These are phyloP conservation scores for Podosphaera aphanis DNA, from an alignment of 2,329 filamentous ascomycete genomes.

Conservation along the genomic window DNA sequence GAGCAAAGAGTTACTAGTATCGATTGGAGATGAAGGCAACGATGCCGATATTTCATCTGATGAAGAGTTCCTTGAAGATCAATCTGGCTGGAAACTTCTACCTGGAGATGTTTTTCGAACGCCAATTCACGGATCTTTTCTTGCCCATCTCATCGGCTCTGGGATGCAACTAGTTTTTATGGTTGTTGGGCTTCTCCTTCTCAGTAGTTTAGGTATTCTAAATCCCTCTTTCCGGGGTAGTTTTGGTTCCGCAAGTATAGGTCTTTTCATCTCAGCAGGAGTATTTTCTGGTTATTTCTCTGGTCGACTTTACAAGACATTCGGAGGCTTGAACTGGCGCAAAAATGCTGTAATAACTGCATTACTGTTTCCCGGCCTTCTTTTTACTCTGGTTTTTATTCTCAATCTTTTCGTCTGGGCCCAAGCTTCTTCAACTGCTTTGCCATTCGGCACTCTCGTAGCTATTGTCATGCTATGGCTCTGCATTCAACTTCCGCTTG, in stretches of 20 bases:
- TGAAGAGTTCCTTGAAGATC: constrained; percentile 53
- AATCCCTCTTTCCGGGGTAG: constrained; percentile 81
- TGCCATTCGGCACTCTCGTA: constrained; percentile 59
- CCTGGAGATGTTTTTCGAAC: constrained; percentile 73
- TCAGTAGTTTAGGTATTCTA: constrained; percentile 54
- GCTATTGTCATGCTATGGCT: constrained; percentile 58
- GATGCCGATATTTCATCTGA: constrained; percentile 36
- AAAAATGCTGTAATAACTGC: constrained; percentile 61
- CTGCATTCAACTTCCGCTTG: constrained; percentile 63
- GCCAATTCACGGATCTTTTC: constrained; percentile 43
- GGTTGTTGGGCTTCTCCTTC: constrained; percentile 43
- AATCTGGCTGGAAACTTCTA: constrained; percentile 70
- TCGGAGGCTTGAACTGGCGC: constrained; percentile 50
- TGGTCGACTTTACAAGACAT: constrained; percentile 59
- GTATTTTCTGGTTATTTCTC: constrained; percentile 76
- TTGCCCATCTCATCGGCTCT: constrained; percentile 63
- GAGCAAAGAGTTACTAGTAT: constrained; percentile 37
- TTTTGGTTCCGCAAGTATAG: constrained; percentile 64
- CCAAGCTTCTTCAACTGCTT: constrained; percentile 66
- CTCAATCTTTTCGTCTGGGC: constrained; percentile 81
- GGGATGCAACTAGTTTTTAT: constrained; percentile 75
- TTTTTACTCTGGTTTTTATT: constrained; percentile 53
- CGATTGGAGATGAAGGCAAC: constrained; percentile 26
- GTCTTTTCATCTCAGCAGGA: constrained; percentile 64
- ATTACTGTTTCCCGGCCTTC: constrained; percentile 52